Evolutionary conservation across 1,284 basidiomycete species (phyloP), one percentile per base, ranked within the genome.

Genomic region (Malassezia psittaci): DNA sequence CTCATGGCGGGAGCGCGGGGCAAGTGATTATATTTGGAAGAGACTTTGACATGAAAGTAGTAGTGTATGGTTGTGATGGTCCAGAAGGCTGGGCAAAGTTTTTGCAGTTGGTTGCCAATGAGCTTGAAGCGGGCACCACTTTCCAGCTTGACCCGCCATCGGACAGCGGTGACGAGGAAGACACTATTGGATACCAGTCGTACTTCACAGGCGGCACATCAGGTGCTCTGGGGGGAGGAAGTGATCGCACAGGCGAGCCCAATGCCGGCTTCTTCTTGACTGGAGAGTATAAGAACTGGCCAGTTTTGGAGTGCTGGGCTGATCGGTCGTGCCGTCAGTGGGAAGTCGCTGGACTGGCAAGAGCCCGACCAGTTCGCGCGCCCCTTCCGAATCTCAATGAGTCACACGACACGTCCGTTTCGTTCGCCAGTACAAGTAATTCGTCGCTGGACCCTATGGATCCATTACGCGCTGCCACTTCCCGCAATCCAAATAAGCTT

Each of bases 21-120:
- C 93, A 98, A 75, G 90, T 96, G 48, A 96, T 98, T 61, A 84
- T 96, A 46, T 98, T 96, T 76, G 93, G 93, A 12, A 82, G 93
- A 50, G 93, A 98, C 74, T 96, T 98, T 76, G 93, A 98, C 76
- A 88, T 90, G 21, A 98, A 98, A 76, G 88, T 96, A 39, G 93
- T 96, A 34, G 79, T 96, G 48, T 77, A 72, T 68, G 63, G 69
- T 29, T 75, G 73, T 8, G 90, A 96, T 61, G 90, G 91, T 15
- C 80, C 82, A 36, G 84, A 83, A 11, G 93, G 93, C 5, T 98
- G 94, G 93, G 93, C 87, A 35, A 85, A 85, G 68, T 98, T 90
- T 87, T 77, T 98, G 37, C 84, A 89, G n/a, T 80, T 79, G 46
- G 93, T 96, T 69, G 90, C 84, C 2, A 93, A 98, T 43, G 90